Base-by-base conservation (phyloP, 2,329 filamentous ascomycete species). In the Penicillium polonicum region DNA sequence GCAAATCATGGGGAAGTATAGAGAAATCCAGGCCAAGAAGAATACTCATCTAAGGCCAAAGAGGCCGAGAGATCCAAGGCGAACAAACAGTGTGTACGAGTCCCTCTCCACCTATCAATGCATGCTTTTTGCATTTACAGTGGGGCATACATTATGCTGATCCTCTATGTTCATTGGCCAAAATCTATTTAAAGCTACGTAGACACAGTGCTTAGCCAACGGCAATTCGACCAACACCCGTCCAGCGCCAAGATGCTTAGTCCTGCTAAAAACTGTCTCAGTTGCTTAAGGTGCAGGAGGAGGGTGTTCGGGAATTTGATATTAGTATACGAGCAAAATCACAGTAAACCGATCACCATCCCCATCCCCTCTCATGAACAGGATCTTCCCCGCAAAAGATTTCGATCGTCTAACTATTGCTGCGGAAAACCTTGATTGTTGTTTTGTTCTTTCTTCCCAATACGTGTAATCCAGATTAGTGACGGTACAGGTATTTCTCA, bases 401-500 rank as follows among this genome's bases (percentile, higher is more conserved):
- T 29, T 29, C 6, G 42, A 42, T 48, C 35, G 35, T 41, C 44
- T 27, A 17, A 21, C 13, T 23, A 48, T 54, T 31, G 31, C 33
- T 39, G 27, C 43, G 27, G 23, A 54, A 48, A 49, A 49, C 43
- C 19, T 42, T 33, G 42, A 41, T 35, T 27, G 10, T 27, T 19
- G 12, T 33, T n/a, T 41, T n/a, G 13, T 46, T n/a, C 15, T 35
- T 17, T 12, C 15, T 17, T 10, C 15, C 27, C 12, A 17, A 48
- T 59, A 50, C 49, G 9, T 15, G n/a, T 17, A 53, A 38, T 10
- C 12, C 35, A 49, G 25, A 31, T 3, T n/a, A 17, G 29, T 45
- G 55, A 57, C 33, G 39, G 60, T 62, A 62, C 41, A 29, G 33
- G 45, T 61, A 61, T 60, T 48, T 55, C 44, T 23, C 44, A 53